Evolutionary conservation across 139 green algal genomes (phyloP), one percentile per base, ranked within the genome.

Genomic region (Trebouxia sp.): DNA sequence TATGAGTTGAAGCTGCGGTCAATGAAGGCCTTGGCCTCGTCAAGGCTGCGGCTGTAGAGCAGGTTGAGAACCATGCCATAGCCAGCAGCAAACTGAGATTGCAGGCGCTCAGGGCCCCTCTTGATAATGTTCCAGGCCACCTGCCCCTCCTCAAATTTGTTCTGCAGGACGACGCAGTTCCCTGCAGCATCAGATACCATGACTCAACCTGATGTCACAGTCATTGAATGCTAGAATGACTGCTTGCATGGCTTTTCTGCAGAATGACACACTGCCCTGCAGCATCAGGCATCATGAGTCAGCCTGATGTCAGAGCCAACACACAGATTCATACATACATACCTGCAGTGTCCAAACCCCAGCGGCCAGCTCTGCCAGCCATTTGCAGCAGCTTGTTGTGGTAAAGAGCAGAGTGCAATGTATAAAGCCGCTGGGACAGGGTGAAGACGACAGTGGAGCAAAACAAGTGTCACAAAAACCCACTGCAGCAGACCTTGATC

Each of bases 31-130:
- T 83, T 83, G 5, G 91, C 93, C 81, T 95, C 90, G 39, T 88
- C 83, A 55, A 97, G 81, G 24, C 77, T 89, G 74, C 93, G 92
- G 17, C 85, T 90, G 69, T 83, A 87, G 30, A 97, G 89, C 85
- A 98, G 84, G 88, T 97, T 98, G 75, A 98, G 89, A 79, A 94
- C 93, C 87, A 97, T 91, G 55, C 88, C 87, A 80, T 97, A 98
- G 50, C 84, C 88, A 4, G 89, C 86, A 51, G 65, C 82, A 79
- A 98, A 98, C 58, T 88, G 87, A 10, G 80, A 88, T 32, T 75
- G 51, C 78, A 98, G 86, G 4, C 89, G 83, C 88, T 98, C 94
- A 14, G 94, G 92, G 5, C 94, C 94, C 15, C 65, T 82, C 9
- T 50, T 42, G 48, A 98, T 90, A 81, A 97, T 95, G 50, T 83